Evolutionary conservation across 2,329 filamentous ascomycete genomes (phyloP).

Genomic region (Xylariaceae sp.): DNA sequence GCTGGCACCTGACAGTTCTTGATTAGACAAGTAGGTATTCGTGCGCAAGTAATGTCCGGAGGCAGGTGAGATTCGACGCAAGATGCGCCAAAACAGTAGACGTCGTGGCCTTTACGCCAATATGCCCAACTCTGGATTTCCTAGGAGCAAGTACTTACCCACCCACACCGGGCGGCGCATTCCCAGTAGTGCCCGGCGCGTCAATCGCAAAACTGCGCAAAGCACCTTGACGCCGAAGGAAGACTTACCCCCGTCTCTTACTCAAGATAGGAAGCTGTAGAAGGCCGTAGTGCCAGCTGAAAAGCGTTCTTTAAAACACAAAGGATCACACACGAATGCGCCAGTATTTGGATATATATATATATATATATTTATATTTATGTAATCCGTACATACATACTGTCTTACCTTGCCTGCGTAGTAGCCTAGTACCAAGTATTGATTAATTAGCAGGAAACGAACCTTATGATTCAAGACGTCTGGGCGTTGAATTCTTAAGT

Average conservation of each 20-base stretch:
- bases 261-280: constrained; percentile 11
- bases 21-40: background rate
- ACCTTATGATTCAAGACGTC: background rate
- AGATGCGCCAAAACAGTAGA: constrained; percentile 16
- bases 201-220: constrained; percentile 24
- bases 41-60: constrained; percentile 8
- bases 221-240: constrained; percentile 1
- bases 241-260: background rate
- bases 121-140: constrained; percentile 13
- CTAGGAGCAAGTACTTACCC: background rate
- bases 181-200: constrained; percentile 23
- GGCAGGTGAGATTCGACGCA: constrained; percentile 5
- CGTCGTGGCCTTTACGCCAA: constrained; percentile 19
- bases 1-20: constrained; percentile 29
- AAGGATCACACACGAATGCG: constrained; percentile 24
- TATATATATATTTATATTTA: no score
- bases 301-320: constrained; percentile 15
- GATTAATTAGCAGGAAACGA: background rate
- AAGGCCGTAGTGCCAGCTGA: constrained; percentile 11
- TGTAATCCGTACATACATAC: no score
- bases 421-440: no score
- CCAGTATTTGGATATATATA: background rate
- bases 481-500: constrained; percentile 9
- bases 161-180: constrained; percentile 19
- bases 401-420: no score